Evolutionary conservation across 371 early-diverging fungal genomes (phyloP).

Genomic region (Coemansia sp.): DNA sequence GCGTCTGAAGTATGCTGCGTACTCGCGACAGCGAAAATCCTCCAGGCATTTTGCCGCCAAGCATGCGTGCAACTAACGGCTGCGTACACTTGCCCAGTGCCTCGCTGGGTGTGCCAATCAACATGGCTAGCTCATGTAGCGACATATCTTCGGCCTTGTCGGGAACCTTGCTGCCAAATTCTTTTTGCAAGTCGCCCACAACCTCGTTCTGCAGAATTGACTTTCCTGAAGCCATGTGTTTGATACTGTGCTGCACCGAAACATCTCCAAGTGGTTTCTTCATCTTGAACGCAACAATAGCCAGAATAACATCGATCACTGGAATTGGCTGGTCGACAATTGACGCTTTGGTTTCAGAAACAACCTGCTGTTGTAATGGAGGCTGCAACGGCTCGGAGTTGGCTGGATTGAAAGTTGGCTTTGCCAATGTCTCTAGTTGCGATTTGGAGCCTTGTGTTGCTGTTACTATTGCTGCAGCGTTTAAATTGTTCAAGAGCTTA

Average conservation of each 20-base stretch:
- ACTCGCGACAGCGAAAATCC: conserved; percentile 82
- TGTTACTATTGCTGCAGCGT: background rate
- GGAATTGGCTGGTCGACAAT: conserved; percentile 67
- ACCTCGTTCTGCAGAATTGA: conserved; percentile 95
- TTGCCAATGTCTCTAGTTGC: background rate
- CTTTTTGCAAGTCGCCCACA: conserved; percentile 91
- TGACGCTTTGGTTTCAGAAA: background rate
- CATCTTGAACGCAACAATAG: conserved; percentile 83
- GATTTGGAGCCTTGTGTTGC: background rate
- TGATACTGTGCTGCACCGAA: conserved; percentile 86
- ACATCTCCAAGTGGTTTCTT: conserved; percentile 79
- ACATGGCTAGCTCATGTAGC: conserved; percentile 73
- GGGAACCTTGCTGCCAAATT: conserved; percentile 80
- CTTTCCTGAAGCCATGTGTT: conserved; percentile 91
- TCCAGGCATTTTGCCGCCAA: conserved; percentile 88
- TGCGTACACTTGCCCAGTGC: conserved; percentile 81
- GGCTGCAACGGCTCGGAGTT: background rate
- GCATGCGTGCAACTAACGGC: conserved; percentile 74
- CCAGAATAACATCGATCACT: conserved; percentile 73
- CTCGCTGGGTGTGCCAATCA: conserved; percentile 66
- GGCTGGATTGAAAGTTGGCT: conserved; percentile 30
- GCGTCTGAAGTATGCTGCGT: conserved; percentile 67
- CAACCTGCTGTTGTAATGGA: background rate
- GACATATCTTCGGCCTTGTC: conserved; percentile 91
- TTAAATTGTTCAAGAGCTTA: background rate